Conservation (phyloP, 805 yeast genomes). For the Kodamaea kakaduensis region DNA sequence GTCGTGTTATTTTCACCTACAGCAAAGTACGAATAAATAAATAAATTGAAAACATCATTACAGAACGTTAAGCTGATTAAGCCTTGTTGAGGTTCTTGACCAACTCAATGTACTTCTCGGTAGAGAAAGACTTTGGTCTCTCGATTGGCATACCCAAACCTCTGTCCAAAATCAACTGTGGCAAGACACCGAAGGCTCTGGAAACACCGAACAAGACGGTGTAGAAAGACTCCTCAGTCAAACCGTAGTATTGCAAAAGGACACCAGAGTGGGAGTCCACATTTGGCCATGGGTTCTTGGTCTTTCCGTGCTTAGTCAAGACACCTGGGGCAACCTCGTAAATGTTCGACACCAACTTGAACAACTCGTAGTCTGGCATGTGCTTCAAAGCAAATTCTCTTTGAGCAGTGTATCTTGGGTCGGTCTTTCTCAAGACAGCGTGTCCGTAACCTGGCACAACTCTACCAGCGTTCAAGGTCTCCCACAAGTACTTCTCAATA, state of each 20-base stretch:
- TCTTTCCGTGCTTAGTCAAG: slow-evolving; percentile 73
- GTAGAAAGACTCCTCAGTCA: slow-evolving; percentile 68
- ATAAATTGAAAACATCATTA: slow-evolving; percentile 10
- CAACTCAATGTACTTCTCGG: slow-evolving; percentile 76
- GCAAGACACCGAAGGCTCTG: slow-evolving; percentile 73
- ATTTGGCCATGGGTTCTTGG: slow-evolving; percentile 83
- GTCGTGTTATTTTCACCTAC: neutral
- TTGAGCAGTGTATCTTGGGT: slow-evolving; percentile 76
- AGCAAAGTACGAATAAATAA: slow-evolving; percentile 11
- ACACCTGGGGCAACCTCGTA: slow-evolving; percentile 74
- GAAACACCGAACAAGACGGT: slow-evolving; percentile 82
- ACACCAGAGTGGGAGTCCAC: slow-evolving; percentile 81
- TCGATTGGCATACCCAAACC: slow-evolving; percentile 75
- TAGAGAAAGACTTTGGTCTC: slow-evolving; percentile 60
- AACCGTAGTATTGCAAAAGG: slow-evolving; percentile 74
- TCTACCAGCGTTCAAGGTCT: slow-evolving; percentile 63
- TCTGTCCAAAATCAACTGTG: slow-evolving; percentile 78
- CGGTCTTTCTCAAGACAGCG: slow-evolving; percentile 79
- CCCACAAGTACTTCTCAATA: slow-evolving; percentile 69
- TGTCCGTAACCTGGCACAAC: slow-evolving; percentile 90
- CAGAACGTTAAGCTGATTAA: slow-evolving; percentile 7
- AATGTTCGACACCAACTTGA: slow-evolving; percentile 61
- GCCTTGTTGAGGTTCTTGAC: slow-evolving; percentile 44
- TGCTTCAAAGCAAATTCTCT: slow-evolving; percentile 61
- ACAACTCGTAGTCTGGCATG: slow-evolving; percentile 60